Base-by-base conservation (phyloP, 257 asterid species). In the Ocimum tenuiflorum region DNA sequence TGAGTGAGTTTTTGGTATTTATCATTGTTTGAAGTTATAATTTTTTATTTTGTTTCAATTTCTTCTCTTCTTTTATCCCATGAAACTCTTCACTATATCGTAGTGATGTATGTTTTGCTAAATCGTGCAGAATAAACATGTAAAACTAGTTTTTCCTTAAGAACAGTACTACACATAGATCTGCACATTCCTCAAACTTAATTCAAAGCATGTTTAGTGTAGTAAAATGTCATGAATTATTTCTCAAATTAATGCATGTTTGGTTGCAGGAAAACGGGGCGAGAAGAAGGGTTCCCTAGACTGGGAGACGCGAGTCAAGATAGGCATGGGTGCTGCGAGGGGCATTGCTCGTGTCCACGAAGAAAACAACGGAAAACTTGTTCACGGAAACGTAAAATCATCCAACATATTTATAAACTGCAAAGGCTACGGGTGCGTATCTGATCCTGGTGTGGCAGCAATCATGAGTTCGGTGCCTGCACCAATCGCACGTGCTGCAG, bases 351-450 rank as follows among this genome's bases (percentile, higher is more conserved):
- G 84, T 19, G 72, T 89, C 74, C 96, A 89, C 23, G 23, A 60
- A 5, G 95, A 81, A 76, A 81, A 80, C 75, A 80, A 79, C 13
- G 89, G 91, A 47, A 89, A 79, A 64, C 62, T 89, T 6, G 95
- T 81, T 48, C 96, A 89, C 4, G 96, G 96, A 55, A 89, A 89
- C 19, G 60, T 89, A 35, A 89, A 89, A 75, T 85, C 95, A 19
- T 83, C 95, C 1, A 89, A 89, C 69, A 71, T 89, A 49, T 89
- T 89, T 52, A 82, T 89, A 31, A 89, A 89, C 75, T 53, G 88
- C 23, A 72, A 59, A 8, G 73, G 66, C n/a, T 83, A 83, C 1
- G 96, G 95, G 2, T 84, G 95, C 63, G 71, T 86, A 60, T 89
- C 96, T 0, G 96, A 89, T 72, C 84, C 87, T 1, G 92, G 95